Percentiles rank a stretch among this genome's conserved stretches.
These are phyloP conservation scores for Rubia tinctorum DNA, from an alignment of 305 asterid species.

Conservation along the genomic window DNA sequence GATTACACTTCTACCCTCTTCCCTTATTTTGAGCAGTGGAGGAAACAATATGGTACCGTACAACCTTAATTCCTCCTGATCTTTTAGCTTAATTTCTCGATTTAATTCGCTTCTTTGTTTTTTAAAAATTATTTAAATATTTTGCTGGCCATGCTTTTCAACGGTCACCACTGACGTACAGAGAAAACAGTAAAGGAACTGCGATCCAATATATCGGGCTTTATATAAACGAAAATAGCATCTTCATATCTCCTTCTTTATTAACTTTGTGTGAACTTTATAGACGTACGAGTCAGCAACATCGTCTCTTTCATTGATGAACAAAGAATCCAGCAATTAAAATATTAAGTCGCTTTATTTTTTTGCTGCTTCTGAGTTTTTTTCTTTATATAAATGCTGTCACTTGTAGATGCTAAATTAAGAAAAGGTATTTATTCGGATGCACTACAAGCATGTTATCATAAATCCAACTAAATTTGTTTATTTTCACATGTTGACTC, in stretches of 20 bases:
- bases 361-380: neutral
- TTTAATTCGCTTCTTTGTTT: neutral
- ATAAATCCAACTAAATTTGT: too few species aligned
- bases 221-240: neutral
- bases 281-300: constrained; percentile 9
- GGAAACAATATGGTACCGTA: constrained; percentile 58
- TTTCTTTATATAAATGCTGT: neutral
- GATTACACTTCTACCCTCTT: constrained; percentile 77
- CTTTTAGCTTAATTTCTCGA: neutral
- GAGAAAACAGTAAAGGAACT: neutral
- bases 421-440: neutral
- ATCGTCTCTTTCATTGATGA: neutral
- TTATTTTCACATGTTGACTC: too few species aligned
- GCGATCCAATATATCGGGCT: too few species aligned
- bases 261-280: neutral
- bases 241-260: neutral
- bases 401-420: neutral
- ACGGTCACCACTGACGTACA: neutral
- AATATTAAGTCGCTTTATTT: too few species aligned
- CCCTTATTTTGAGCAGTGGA: constrained; percentile 88
- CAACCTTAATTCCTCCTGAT: neutral
- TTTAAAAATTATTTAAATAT: neutral
- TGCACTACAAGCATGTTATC: neutral
- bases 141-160: neutral
- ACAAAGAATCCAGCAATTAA: neutral